Evolutionary conservation across 352 stramenopile genomes (phyloP).

Genomic region (Phytopythium delawarense): DNA sequence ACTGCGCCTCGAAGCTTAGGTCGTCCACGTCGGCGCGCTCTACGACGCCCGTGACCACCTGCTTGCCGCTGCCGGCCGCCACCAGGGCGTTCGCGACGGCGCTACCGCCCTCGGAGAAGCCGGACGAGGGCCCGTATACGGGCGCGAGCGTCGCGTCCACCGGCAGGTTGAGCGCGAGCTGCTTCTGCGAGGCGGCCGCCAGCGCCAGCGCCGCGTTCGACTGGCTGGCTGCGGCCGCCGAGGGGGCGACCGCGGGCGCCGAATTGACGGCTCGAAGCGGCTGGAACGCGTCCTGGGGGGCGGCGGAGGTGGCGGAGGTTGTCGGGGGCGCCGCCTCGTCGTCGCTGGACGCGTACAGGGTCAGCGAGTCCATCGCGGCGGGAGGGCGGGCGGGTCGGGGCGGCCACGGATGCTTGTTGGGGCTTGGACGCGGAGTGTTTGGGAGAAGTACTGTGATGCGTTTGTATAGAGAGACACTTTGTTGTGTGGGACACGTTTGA

Average conservation of each 20-base stretch:
- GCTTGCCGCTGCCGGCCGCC: slow-evolving; percentile 51
- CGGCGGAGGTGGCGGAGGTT: neutral
- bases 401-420: no score
- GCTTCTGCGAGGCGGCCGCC: slow-evolving; percentile 23
- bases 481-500: neutral
- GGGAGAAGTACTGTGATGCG: no score
- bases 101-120: neutral
- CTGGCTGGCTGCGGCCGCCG: slow-evolving; percentile 22
- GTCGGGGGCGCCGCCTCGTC: slow-evolving; percentile 18
- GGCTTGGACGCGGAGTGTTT: no score
- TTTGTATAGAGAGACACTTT: neutral
- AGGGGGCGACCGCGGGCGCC: slow-evolving; percentile 30
- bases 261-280: slow-evolving; percentile 48
- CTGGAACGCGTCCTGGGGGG: neutral
- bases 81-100: slow-evolving; percentile 12
- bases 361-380: slow-evolving; percentile 38
- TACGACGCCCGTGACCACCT: slow-evolving; percentile 75
- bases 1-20: slow-evolving; percentile 78
- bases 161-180: slow-evolving; percentile 61
- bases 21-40: slow-evolving; percentile 67
- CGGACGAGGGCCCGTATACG: slow-evolving; percentile 33
- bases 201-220: slow-evolving; percentile 35
- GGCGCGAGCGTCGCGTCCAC: slow-evolving; percentile 60
- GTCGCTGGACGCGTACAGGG: slow-evolving; percentile 47
- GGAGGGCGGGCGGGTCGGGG: no score